Evolutionary conservation across 805 yeast genomes (phyloP).

Genomic region (Nakazawaea wyomingensis): DNA sequence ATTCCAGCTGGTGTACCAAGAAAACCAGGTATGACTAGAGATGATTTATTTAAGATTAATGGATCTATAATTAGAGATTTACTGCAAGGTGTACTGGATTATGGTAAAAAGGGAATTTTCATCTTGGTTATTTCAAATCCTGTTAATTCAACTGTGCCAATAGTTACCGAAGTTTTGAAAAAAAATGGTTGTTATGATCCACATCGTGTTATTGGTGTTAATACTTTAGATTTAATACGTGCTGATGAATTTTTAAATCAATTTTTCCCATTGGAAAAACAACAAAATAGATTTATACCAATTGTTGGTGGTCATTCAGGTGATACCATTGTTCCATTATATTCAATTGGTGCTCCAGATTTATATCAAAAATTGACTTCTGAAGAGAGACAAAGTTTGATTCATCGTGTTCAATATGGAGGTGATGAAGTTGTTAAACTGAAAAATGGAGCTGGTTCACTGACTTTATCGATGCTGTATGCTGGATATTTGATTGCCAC

Average conservation of each 20-base stretch:
- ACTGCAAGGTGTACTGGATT: conserved; percentile 45
- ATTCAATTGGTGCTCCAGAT: conserved; percentile 38
- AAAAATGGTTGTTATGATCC: conserved; percentile 66
- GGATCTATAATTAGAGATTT: conserved; percentile 48
- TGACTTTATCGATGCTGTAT: conserved; percentile 89
- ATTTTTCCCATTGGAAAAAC: conserved; percentile 19
- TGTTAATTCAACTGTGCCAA: conserved; percentile 89
- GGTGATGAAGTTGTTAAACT: conserved; percentile 96
- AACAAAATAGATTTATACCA: conserved; percentile 39
- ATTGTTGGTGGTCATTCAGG: conserved; percentile 97
- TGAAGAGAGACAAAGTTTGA: conserved; percentile 40
- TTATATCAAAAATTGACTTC: conserved; percentile 24
- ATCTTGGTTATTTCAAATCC: conserved; percentile 88
- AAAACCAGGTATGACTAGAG: conserved; percentile 64
- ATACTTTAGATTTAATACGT: conserved; percentile 82
- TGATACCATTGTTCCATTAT: conserved; percentile 86
- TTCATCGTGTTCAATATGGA: conserved; percentile 91
- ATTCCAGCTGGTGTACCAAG: conserved; percentile 62
- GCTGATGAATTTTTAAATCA: conserved; percentile 77
- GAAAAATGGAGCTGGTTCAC: conserved; percentile 91
- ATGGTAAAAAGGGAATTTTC: conserved; percentile 63
- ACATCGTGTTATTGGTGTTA: conserved; percentile 76
- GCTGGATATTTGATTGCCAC: conserved; percentile 77
- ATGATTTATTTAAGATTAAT: conserved; percentile 54
- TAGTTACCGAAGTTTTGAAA: conserved; percentile 75